Evolutionary conservation across 2,329 filamentous ascomycete genomes (phyloP), one percentile per base, ranked within the genome.

Genomic region (Penicillium sp.): DNA sequence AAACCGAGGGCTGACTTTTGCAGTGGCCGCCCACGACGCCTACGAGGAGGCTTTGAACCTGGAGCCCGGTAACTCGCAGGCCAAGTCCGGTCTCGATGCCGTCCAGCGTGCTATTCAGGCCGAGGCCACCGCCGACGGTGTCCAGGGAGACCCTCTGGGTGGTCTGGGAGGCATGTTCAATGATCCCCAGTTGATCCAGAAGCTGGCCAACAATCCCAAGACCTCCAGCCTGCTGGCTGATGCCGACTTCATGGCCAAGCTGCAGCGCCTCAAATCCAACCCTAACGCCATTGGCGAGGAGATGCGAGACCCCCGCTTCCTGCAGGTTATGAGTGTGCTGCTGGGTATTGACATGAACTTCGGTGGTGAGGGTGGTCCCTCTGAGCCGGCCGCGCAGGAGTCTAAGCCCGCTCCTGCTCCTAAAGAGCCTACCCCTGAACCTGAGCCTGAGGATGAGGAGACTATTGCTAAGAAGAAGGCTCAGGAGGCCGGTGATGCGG

Each of bases 1-100:
- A n/a, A n/a, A n/a, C 12, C 17, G 36, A 40, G 3, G 41, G 50
- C 51, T 56, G 52, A 62, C 39, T 42, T 7, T 58, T 51, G 17
- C 23, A 84, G 79, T 94, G 43, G 89, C 85, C 41, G 91, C 94
- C 27, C 84, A 88, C 58, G 91, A 97, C 66, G 91, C 95, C 18
- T 99, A 95, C 72, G 89, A 96, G 68, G 84, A 95, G 71, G 94
- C 93, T n/a, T 80, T 97, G 62, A 96, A 97, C 80, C 81, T 93
- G 49, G 94, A 99, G 70, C 86, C 92, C 39, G 86, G 82, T 74
- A 99, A 99, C 71, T 90, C 91, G 4, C 91, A 94, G 75, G 89
- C 95, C 61, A 96, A 97, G 80, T 89, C 86, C 58, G 93, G 94
- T 29, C 80, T 96, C 41, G 86, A 88, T 9, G 84, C 90, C 33